phyloP scores from a whole-genome alignment of 495 filamentous ascomycete genomes.

The Hypomontagnella monticulosa region DNA sequence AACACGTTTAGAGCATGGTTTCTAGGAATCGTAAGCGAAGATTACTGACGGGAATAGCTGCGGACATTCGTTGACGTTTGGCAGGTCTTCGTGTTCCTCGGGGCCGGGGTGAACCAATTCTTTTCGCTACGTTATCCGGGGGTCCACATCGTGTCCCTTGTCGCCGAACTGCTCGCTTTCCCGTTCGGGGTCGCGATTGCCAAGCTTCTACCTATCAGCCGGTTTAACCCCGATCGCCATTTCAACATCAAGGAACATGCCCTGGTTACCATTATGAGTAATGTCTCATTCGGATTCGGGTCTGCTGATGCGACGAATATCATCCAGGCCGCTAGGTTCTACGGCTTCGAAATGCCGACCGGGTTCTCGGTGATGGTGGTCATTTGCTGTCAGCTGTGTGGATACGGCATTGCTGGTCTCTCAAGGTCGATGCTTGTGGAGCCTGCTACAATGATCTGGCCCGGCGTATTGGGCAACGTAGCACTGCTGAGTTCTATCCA shows the following conservation, averaged over 20 bases:
- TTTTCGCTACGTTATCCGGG: conserved; percentile 44
- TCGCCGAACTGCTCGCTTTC: conserved; percentile 41
- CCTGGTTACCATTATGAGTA: conserved; percentile 50
- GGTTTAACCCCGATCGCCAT: conserved; percentile 50
- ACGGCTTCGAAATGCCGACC: conserved; percentile 54
- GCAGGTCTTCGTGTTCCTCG: conserved; percentile 44
- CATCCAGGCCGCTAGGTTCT: conserved; percentile 56
- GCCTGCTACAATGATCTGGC: conserved; percentile 44
- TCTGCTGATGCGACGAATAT: conserved; percentile 58
- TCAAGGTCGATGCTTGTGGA: conserved; percentile 56
- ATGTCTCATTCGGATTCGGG: conserved; percentile 46
- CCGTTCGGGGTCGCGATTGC: conserved; percentile 40
- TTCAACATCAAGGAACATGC: conserved; percentile 57
- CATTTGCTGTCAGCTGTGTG: conserved; percentile 51
- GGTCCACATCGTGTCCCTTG: conserved; percentile 42
- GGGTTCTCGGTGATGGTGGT: conserved; percentile 53
- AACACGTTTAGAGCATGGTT: conserved; percentile 47
- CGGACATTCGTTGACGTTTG: neutral
- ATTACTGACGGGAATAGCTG: neutral
- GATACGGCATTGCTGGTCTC: conserved; percentile 57
- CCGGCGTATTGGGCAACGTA: conserved; percentile 42
- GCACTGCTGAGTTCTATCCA: conserved; percentile 42
- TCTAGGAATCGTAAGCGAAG: conserved; percentile 39
- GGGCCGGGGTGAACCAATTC: conserved; percentile 44
- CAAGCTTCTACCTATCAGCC: conserved; percentile 36